A percentile compares a stretch with the other conserved stretches of the same genome.
phyloP scores from a whole-genome alignment of 164 flowering plant species.

The Magnolia sinica region DNA sequence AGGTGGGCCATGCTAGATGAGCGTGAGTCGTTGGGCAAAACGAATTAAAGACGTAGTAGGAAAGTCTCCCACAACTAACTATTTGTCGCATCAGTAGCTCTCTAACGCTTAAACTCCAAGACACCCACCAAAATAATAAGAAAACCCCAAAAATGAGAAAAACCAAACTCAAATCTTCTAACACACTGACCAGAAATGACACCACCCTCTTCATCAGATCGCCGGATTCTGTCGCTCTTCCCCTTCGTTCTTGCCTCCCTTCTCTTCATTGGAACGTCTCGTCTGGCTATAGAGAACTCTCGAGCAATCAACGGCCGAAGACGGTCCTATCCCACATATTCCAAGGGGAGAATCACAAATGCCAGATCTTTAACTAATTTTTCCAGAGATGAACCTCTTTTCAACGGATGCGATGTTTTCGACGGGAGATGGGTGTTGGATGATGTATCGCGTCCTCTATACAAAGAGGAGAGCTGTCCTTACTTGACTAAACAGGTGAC shows the following conservation, averaged over 20 bases:
- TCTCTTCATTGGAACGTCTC: conserved; percentile 39
- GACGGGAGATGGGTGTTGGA: conserved; percentile 85
- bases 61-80: background rate
- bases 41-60: background rate
- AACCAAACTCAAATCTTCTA: background rate
- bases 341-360: background rate
- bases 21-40: background rate
- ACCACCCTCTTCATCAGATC: conserved; percentile 24
- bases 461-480: conserved; percentile 66
- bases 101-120: background rate
- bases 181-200: conserved; percentile 5
- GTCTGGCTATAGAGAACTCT: conserved; percentile 35
- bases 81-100: background rate
- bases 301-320: conserved; percentile 20
- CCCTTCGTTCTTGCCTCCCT: conserved; percentile 44
- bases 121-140: background rate
- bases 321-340: background rate
- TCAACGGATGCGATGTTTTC: conserved; percentile 58
- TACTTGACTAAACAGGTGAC: conserved; percentile 73
- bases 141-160: background rate
- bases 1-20: background rate
- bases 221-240: conserved; percentile 38
- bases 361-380: conserved; percentile 16
- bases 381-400: conserved; percentile 23
- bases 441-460: conserved; percentile 54